A percentile compares a stretch with the other conserved stretches of the same genome.
phyloP scores from a whole-genome alignment of 2,329 filamentous ascomycete genomes.

The Penicillium sp. region DNA sequence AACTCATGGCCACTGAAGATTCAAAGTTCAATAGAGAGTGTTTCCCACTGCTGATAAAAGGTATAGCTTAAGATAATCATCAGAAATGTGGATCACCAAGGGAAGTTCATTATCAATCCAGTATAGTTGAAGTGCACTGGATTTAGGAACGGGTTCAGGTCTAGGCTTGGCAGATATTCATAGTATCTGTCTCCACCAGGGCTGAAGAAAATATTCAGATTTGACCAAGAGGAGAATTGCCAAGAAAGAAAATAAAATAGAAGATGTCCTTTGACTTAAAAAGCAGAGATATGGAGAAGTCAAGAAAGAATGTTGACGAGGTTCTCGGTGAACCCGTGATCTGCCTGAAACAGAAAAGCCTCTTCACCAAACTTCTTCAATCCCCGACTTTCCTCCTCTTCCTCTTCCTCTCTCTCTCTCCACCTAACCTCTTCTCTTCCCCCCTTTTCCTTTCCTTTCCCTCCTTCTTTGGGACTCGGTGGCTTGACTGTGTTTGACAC shows the following conservation, averaged over 20 bases:
- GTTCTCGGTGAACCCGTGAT: slow-evolving; percentile 27
- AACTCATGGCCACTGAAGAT: slow-evolving; percentile 14
- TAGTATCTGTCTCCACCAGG: slow-evolving; percentile 24
- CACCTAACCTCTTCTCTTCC: slow-evolving; percentile 16
- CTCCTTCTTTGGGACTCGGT: slow-evolving; percentile 26
- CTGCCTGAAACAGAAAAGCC: slow-evolving; percentile 28
- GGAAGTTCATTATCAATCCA: slow-evolving; percentile 22
- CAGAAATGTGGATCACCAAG: slow-evolving; percentile 9
- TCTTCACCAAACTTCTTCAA: slow-evolving; percentile 21
- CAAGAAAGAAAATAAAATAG: neutral
- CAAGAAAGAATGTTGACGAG: slow-evolving; percentile 16
- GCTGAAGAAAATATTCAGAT: slow-evolving; percentile 8
- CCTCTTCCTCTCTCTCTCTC: slow-evolving; percentile 16
- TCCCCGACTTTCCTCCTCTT: slow-evolving; percentile 21
- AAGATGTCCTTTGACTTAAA: neutral
- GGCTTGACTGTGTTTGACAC: slow-evolving; percentile 48
- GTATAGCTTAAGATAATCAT: neutral
- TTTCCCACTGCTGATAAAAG: neutral
- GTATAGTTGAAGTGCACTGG: slow-evolving; percentile 17
- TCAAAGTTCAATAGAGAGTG: neutral
- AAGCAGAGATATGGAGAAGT: neutral
- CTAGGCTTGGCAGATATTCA: slow-evolving; percentile 23
- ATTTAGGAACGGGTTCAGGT: slow-evolving; percentile 19
- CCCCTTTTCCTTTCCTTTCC: slow-evolving; percentile 25
- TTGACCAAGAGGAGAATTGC: neutral